Evolutionary conservation across 2,329 filamentous ascomycete genomes (phyloP).

Genomic region (Leptographium lundbergii): DNA sequence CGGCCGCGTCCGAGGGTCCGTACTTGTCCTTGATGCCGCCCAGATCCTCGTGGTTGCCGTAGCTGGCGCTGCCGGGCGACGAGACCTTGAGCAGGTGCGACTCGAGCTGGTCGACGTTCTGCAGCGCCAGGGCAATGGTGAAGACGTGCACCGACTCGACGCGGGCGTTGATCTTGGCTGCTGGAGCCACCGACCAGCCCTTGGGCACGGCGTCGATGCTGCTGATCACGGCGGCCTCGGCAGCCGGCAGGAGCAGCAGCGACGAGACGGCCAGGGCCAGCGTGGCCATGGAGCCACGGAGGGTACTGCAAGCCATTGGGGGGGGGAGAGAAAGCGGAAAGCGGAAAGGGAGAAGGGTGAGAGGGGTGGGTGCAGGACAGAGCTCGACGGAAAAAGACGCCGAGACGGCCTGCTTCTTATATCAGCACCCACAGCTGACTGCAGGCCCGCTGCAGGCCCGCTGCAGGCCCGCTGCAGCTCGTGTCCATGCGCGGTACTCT

Average conservation of each 20-base stretch:
- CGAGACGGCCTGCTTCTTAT: too few species aligned
- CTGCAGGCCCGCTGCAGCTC: too few species aligned
- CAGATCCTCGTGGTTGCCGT: conserved; percentile 48
- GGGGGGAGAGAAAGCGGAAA: too few species aligned
- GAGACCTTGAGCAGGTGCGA: conserved; percentile 47
- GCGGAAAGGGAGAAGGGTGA: neutral
- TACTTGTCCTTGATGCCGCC: conserved; percentile 42
- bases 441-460: too few species aligned
- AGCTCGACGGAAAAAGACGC: neutral
- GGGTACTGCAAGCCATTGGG: conserved; percentile 7
- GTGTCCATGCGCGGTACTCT: too few species aligned
- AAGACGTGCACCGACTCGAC: conserved; percentile 10
- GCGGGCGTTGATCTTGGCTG: neutral
- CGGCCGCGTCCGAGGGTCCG: conserved; percentile 34
- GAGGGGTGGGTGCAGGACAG: neutral
- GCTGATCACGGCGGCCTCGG: conserved; percentile 8
- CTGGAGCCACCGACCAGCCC: conserved; percentile 6
- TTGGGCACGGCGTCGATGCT: conserved; percentile 6
- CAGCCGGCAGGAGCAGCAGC: conserved; percentile 4
- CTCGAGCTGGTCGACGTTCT: conserved; percentile 31
- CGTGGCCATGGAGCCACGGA: neutral
- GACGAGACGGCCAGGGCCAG: neutral
- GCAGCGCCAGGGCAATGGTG: conserved; percentile 16
- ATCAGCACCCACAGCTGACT: too few species aligned
- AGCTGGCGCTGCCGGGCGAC: conserved; percentile 41